Conservation (phyloP, 1,284 basidiomycete species). For the Rhodotorula sp. region DNA sequence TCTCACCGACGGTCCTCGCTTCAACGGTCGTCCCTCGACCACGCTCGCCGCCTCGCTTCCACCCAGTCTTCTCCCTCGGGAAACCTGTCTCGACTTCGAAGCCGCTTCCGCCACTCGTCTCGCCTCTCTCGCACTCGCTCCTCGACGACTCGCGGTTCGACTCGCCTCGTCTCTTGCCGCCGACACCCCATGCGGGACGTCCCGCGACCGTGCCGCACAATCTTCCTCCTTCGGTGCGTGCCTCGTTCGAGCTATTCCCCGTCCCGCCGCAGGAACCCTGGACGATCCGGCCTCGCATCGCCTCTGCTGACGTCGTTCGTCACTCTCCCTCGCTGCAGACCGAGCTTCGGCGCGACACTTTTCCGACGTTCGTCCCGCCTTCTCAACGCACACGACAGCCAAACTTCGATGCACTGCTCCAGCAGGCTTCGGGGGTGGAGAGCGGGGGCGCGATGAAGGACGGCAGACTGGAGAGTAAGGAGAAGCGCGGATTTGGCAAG, state of each 20-base stretch:
- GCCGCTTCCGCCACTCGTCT: neutral
- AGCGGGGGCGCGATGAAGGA: constrained; percentile 7
- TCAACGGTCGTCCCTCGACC: neutral
- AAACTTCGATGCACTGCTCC: constrained; percentile 13
- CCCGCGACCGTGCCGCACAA: neutral
- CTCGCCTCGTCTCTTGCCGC: neutral
- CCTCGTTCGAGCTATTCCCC: neutral
- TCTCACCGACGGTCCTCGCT: neutral
- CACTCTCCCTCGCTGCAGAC: neutral
- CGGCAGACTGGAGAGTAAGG: neutral
- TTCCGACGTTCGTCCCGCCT: neutral
- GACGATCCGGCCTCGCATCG: constrained; percentile 1
- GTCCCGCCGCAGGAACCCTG: neutral
- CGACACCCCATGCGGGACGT: neutral
- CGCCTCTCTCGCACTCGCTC: neutral
- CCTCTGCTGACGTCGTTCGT: constrained; percentile 3
- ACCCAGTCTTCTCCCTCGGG: neutral
- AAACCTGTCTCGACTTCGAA: neutral
- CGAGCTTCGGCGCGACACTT: constrained; percentile 16
- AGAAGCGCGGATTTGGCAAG: constrained; percentile 13
- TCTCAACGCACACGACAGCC: neutral
- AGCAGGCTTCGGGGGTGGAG: neutral
- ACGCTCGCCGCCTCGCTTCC: neutral
- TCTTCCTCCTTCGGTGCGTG: neutral
- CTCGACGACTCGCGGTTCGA: neutral